Evolutionary conservation across 108 stramenopile genomes (phyloP).

Genomic region (Chaetoceros muelleri): DNA sequence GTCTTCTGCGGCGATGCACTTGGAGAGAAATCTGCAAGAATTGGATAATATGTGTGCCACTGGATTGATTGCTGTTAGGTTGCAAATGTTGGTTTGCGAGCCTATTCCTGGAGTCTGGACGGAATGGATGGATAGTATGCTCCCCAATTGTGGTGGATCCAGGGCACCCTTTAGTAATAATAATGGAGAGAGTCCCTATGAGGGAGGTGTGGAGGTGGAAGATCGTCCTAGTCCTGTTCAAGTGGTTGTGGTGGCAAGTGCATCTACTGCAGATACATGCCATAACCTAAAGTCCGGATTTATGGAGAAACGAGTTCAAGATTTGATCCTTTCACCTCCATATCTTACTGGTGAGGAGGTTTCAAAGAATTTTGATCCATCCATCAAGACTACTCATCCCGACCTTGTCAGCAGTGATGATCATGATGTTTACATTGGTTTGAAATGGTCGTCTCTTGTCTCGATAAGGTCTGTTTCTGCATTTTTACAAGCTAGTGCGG

Average conservation of each 20-base stretch:
- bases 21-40: conserved; percentile 70
- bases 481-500: conserved; percentile 81
- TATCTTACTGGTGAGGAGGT: conserved; percentile 36
- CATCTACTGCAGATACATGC: conserved; percentile 69
- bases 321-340: conserved; percentile 68
- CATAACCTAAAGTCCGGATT: conserved; percentile 81
- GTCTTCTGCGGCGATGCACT: conserved; percentile 73
- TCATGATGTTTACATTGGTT: conserved; percentile 70
- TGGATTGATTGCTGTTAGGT: conserved; percentile 66
- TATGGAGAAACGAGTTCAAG: conserved; percentile 79
- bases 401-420: conserved; percentile 79
- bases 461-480: conserved; percentile 48
- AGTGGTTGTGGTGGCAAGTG: conserved; percentile 70
- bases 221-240: conserved; percentile 79
- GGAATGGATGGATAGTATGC: conserved; percentile 76
- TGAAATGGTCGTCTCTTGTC: conserved; percentile 79
- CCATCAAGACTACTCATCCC: conserved; percentile 64
- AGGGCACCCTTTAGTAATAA: conserved; percentile 31
- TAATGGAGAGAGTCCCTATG: conserved; percentile 5
- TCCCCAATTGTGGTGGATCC: conserved; percentile 69
- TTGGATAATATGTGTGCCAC: conserved; percentile 82
- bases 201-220: conserved; percentile 35
- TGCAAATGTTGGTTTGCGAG: conserved; percentile 78
- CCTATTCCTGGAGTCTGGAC: conserved; percentile 75
- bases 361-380: conserved; percentile 21